Conservation (phyloP, 2,329 filamentous ascomycete species). For the Scolecobasidium constrictum region DNA sequence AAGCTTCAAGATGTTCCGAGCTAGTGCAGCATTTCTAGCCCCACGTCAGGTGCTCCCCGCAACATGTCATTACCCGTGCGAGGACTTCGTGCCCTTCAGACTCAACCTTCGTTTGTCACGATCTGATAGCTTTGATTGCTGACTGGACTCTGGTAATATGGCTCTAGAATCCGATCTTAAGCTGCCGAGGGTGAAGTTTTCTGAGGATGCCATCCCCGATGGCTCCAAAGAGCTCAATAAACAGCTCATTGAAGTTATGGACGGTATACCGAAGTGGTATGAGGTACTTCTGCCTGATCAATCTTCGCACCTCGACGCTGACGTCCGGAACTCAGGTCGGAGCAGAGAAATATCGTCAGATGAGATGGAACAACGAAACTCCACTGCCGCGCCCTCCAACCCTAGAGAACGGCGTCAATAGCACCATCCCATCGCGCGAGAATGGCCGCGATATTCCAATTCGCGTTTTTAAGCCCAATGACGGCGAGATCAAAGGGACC, state of each 20-base stretch:
- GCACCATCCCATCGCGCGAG: conserved; percentile 42
- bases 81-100: no score
- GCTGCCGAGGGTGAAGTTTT: conserved; percentile 33
- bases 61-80: no score
- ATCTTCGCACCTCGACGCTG: neutral
- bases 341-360: conserved; percentile 41
- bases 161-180: conserved; percentile 27
- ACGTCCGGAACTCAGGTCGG: conserved; percentile 32
- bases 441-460: conserved; percentile 39
- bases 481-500: conserved; percentile 32
- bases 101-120: no score
- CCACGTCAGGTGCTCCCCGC: no score
- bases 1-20: no score
- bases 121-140: no score
- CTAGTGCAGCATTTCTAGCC: no score
- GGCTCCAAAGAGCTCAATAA: conserved; percentile 35
- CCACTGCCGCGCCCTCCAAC: conserved; percentile 36
- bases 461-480: conserved; percentile 40
- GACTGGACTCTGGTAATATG: no score
- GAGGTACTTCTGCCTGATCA: no score
- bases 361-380: conserved; percentile 43
- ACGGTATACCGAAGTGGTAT: conserved; percentile 38
- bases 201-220: conserved; percentile 26
- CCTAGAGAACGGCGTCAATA: conserved; percentile 35
- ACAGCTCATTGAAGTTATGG: conserved; percentile 30